Evolutionary conservation across 768 basidiomycete species (phyloP).

Genomic region (Rhizopogon salebrosus): DNA sequence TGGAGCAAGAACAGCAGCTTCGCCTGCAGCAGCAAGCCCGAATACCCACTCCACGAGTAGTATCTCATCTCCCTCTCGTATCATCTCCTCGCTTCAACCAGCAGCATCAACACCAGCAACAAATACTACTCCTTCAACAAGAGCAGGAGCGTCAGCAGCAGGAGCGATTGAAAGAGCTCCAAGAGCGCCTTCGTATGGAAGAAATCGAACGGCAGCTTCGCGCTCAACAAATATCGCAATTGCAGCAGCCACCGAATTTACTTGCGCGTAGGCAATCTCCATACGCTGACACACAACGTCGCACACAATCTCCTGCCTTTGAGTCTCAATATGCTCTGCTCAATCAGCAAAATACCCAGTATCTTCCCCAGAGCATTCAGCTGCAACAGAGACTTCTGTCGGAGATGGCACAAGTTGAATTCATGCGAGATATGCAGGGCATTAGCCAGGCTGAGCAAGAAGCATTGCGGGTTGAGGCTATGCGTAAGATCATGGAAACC

Average conservation of each 20-base stretch:
- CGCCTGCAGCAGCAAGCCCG: conserved; percentile 36
- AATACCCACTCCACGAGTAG: conserved; percentile 56
- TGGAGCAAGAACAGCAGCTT: conserved; percentile 29
- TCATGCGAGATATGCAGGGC: conserved; percentile 60
- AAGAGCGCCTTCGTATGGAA: conserved; percentile 60
- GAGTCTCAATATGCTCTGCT: conserved; percentile 32
- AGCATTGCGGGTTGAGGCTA: conserved; percentile 68
- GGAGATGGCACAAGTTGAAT: conserved; percentile 69
- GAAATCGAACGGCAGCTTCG: conserved; percentile 62
- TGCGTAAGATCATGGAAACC: conserved; percentile 87
- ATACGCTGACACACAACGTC: conserved; percentile 48
- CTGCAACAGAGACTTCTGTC: conserved; percentile 73
- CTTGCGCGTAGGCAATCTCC: conserved; percentile 36
- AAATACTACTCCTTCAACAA: conserved; percentile 61
- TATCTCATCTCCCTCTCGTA: conserved; percentile 46
- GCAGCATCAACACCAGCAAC: conserved; percentile 69
- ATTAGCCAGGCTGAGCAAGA: conserved; percentile 61
- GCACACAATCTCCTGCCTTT: conserved; percentile 42
- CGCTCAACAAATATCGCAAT: conserved; percentile 46
- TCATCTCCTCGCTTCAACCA: conserved; percentile 80
- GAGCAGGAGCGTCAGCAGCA: conserved; percentile 60
- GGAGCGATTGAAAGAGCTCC: conserved; percentile 51
- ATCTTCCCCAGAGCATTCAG: conserved; percentile 60
- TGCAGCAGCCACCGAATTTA: conserved; percentile 35
- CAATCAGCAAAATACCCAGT: conserved; percentile 49